Base-by-base conservation (phyloP, 2,329 filamentous ascomycete species). In the Leptographium procerum region DNA sequence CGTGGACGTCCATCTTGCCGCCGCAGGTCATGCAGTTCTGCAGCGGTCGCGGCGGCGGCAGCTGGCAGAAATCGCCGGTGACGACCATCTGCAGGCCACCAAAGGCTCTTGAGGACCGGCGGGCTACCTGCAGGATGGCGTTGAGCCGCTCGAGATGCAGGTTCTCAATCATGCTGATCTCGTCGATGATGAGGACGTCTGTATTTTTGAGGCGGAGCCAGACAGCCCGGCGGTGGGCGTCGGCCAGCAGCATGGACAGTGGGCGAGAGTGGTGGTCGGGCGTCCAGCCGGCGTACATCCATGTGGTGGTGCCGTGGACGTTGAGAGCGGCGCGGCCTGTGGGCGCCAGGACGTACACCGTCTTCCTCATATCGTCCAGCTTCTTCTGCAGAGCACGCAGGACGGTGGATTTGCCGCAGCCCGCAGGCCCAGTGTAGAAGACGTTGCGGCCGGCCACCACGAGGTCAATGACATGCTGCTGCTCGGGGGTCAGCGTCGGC, bases 151-250 rank as follows among this genome's bases (percentile, higher is more conserved):
- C 75, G 31, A 84, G 77, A 53, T 77, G 71, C 8, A 75, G 66
- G 57, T 77, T 81, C 55, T 83, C 80, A 0, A 86, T 73, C 84
- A 87, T 87, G 61, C 78, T 83, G 59, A 87, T 80, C 67, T 87
- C 84, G 63, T 87, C 83, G 19, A 87, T 81, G 28, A 87, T 75
- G 1, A 87, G 71, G 0, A 84, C 77, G 55, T 85, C 72, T 0
- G 77, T 81, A 0, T 66, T 34, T 0, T 24, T 64, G 1, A 83
- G 67, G 0, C 76, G 71, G 1, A 70, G 65, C 26, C 62, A 67
- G 0, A 72, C 65, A 2, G n/a, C 4, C 10, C 33, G 9, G 36
- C 36, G 36, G 13, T 40, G 36, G 36, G 14, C 14, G 36, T 13
- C 36, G 14, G 36, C 36, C 36, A 22, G 33, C 26, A 80, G 59